Base-by-base conservation (phyloP, 345 rosid genomes). In the Clarkia xantiana region DNA sequence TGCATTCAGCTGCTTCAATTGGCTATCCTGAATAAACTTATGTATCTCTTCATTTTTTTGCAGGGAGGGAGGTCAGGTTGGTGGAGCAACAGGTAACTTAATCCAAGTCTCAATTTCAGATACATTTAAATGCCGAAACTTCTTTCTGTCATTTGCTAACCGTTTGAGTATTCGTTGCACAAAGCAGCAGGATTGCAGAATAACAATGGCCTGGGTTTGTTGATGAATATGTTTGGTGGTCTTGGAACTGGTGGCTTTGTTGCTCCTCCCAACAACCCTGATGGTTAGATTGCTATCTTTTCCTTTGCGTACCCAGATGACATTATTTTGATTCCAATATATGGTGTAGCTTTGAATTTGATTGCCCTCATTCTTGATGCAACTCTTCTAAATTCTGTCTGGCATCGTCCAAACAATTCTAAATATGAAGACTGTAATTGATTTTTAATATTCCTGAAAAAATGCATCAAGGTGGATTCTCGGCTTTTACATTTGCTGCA, bases 161-260 rank as follows among this genome's bases (percentile, higher is more conserved):
- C 42, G 42, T 47, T 29, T 29, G 43, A 18, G 10, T 43, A 45
- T 42, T 20, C 52, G 53, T 52, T 54, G 39, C 40, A 51, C 53
- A 22, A 22, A 29, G 38, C 53, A 22, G 16, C 52, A 79, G 76
- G 70, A 62, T 56, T 65, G 6, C 67, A 59, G 1, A 77, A 76
- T 61, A 70, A 61, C 48, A 51, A 53, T 14, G 77, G 80, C 36
- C 51, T 86, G 67, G 96, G 78, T 23, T 58, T 79, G 53, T 69
- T 86, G 79, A 83, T 83, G 96, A 82, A 75, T 68, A 80, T 86
- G 96, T 83, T 86, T 71, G 84, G 95, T 41, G 73, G 75, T 52
- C 95, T 85, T 52, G 90, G 87, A 45, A 74, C 87, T 54, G 96
- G 94, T 4, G 67, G 86, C 52, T 53, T 83, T 48, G 62, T 76